Evolutionary conservation across 306 rosid species (phyloP), one percentile per base, ranked within the genome.

Genomic region (Carpinus viminea): DNA sequence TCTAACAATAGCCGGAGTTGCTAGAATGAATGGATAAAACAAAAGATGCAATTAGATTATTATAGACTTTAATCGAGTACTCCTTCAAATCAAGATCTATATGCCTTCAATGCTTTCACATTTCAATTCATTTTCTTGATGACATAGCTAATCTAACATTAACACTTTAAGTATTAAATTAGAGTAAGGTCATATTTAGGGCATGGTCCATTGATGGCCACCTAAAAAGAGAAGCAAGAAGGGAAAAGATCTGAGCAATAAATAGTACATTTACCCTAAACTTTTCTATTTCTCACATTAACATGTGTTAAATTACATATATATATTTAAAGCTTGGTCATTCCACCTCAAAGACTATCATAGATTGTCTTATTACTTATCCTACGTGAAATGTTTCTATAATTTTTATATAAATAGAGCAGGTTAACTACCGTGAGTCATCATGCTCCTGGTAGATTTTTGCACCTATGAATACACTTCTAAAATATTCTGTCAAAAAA

Each of bases 51-150:
- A 11, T 20, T 56, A 56, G 11, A 56, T 20, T 24, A 56, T 56
- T 56, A 20, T 56, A 7, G 0, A 56, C 62, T 56, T 55, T 38
- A 38, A 20, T 4, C 26, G 8, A 2, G 62, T 18, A 13, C 12
- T 62, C 68, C 68, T 0, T 3, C 12, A 28, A 62, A 62, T 18
- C 68, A 62, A 21, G 68, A 62, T 31, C 18, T 28, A 31, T 8
- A 62, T 62, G 45, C 38, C 68, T 59, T 62, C 68, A 28, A 62
- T 62, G 43, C 43, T 62, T 62, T 62, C 45, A 62, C 41, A 13
- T 62, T 31, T 5, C 1, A 62, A 62, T 26, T 26, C 45, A 6
- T 62, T 16, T 26, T 62, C 68, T 61, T 28, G 68, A 62, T 62
- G 51, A 47, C 13, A 47, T 12, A 12, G 13, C 51, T 47, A 47